Evolutionary conservation across 441 rosid genomes (phyloP).

Genomic region (Erodium moschatum): DNA sequence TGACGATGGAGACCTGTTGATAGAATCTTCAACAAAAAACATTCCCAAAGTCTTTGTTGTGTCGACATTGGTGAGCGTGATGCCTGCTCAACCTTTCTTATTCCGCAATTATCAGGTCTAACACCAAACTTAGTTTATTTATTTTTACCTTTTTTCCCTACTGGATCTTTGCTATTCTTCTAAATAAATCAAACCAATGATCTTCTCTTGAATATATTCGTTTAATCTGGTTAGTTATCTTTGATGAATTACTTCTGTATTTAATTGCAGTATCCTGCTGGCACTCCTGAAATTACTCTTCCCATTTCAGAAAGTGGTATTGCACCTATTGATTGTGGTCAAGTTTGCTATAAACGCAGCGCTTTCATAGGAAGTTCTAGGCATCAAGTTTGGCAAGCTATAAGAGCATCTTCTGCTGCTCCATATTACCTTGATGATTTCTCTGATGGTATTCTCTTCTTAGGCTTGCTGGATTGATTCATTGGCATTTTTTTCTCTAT

Average conservation of each 20-base stretch:
- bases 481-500: constrained; percentile 6
- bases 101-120: constrained; percentile 95
- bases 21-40: constrained; percentile 84
- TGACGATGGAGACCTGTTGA: constrained; percentile 84
- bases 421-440: constrained; percentile 98
- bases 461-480: constrained; percentile 16
- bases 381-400: constrained; percentile 91
- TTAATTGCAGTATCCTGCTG: constrained; percentile 67
- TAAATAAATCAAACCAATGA: not conserved
- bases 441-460: constrained; percentile 56
- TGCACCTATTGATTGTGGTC: constrained; percentile 61
- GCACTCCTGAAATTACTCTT: constrained; percentile 80
- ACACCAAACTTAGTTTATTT: not conserved
- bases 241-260: too few species aligned
- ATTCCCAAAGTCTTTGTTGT: constrained; percentile 88
- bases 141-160: not conserved
- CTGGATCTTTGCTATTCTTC: constrained; percentile 9
- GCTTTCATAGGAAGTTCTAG: constrained; percentile 96
- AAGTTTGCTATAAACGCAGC: constrained; percentile 74
- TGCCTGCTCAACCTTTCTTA: constrained; percentile 90
- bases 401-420: constrained; percentile 97
- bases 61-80: constrained; percentile 80
- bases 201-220: not conserved
- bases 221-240: too few species aligned
- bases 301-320: constrained; percentile 66